Percentiles rank a stretch among this genome's conserved stretches.
These are phyloP conservation scores for Pleurotus cornucopiae DNA, from an alignment of 768 basidiomycete species.

Conservation along the genomic window DNA sequence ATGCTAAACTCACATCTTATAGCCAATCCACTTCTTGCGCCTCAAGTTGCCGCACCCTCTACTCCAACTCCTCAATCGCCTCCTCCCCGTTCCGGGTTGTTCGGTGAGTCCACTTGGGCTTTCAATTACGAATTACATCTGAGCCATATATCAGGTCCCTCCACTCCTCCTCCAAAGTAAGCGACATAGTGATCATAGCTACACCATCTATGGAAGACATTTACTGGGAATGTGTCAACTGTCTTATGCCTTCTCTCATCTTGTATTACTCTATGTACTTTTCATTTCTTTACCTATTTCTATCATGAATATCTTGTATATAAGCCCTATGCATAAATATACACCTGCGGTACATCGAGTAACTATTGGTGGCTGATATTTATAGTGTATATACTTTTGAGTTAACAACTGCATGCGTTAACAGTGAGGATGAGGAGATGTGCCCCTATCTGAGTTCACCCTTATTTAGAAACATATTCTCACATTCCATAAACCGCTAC, in stretches of 20 bases:
- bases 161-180: constrained; percentile 43
- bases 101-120: constrained; percentile 40
- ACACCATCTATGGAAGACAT: too few species aligned
- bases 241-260: too few species aligned
- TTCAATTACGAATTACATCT: background rate
- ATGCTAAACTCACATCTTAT: background rate
- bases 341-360: too few species aligned
- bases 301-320: too few species aligned
- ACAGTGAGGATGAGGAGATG: background rate
- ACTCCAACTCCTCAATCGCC: constrained; percentile 39
- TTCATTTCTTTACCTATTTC: too few species aligned
- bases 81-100: constrained; percentile 56
- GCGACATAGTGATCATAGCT: too few species aligned
- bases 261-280: too few species aligned
- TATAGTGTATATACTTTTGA: too few species aligned
- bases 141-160: constrained; percentile 28
- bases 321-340: too few species aligned
- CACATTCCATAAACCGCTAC: background rate
- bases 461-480: background rate
- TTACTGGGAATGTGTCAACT: too few species aligned
- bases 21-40: constrained; percentile 63
- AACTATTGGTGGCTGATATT: too few species aligned
- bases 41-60: constrained; percentile 28
- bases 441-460: background rate
- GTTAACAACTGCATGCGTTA: too few species aligned